Percentiles rank a stretch among this genome's conserved stretches.
Evolutionary conservation across 345 rosid genomes (phyloP).

Genomic region (Murraya paniculata): DNA sequence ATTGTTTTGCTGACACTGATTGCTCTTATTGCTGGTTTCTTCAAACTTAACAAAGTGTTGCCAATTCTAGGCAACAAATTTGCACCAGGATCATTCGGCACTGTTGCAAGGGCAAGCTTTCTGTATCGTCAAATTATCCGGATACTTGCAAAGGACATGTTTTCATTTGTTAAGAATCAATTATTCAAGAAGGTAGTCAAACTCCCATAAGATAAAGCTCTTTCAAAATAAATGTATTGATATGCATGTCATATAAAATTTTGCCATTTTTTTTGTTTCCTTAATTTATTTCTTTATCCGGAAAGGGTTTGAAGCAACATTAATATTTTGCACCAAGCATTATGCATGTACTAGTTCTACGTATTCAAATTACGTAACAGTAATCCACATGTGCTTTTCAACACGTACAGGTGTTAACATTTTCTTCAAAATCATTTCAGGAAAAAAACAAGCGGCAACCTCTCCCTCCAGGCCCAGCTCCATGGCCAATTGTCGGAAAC

Average conservation of each 20-base stretch:
- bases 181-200: neutral
- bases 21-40: too few relatives aligned
- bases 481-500: neutral
- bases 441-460: neutral
- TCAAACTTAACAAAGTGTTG: too few relatives aligned
- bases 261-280: too few relatives aligned
- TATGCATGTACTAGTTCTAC: neutral
- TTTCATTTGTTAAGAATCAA: neutral
- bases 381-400: too few relatives aligned
- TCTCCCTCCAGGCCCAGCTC: neutral
- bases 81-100: too few relatives aligned
- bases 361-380: too few relatives aligned
- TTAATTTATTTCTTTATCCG: too few relatives aligned
- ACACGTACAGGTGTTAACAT: too few relatives aligned
- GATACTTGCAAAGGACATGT: neutral
- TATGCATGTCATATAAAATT: too few relatives aligned
- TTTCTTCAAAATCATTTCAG: neutral
- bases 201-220: neutral
- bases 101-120: neutral
- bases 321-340: neutral
- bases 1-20: too few relatives aligned
- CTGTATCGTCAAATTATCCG: neutral
- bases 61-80: too few relatives aligned
- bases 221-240: too few relatives aligned
- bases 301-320: neutral